Evolutionary conservation across 225 moss, liverwort and hornwort species (phyloP).

Genomic region (Pleurozium schreberi): DNA sequence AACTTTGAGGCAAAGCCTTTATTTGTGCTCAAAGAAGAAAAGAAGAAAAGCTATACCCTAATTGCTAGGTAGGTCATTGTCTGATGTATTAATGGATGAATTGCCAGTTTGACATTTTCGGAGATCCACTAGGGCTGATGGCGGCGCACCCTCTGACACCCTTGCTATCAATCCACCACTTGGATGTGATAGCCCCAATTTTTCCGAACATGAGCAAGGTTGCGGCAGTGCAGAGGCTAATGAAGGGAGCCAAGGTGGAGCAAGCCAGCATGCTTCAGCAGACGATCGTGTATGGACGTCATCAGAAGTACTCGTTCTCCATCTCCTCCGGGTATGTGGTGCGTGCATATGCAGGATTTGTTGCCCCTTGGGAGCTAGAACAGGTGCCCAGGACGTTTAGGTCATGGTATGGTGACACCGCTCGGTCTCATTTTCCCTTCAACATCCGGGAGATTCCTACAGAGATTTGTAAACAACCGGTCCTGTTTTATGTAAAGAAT

Average conservation of each 20-base stretch:
- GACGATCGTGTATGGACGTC: conserved; percentile 50
- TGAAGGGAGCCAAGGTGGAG: conserved; percentile 50
- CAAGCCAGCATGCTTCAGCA: conserved; percentile 75
- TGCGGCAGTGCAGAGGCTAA: conserved; percentile 33
- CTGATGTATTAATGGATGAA: background rate
- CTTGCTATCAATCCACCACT: conserved; percentile 71
- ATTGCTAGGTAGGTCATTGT: background rate
- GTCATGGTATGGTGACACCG: conserved; percentile 70
- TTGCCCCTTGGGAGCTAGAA: conserved; percentile 61
- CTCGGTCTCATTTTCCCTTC: conserved; percentile 66
- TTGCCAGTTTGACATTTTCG: conserved; percentile 68
- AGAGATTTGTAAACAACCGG: conserved; percentile 52
- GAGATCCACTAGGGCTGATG: conserved; percentile 58
- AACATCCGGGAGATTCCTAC: conserved; percentile 43
- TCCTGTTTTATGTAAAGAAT: conserved; percentile 34
- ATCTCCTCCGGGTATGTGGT: conserved; percentile 66
- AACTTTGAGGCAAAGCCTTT: background rate
- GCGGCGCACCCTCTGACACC: conserved; percentile 73
- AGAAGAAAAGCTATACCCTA: background rate
- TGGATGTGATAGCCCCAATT: conserved; percentile 62
- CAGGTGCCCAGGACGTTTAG: conserved; percentile 63
- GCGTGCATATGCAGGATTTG: conserved; percentile 52
- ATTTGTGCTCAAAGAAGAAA: background rate
- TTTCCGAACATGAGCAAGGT: conserved; percentile 48
- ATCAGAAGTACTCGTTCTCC: conserved; percentile 61